A percentile compares a stretch with the other conserved stretches of the same genome.
Conservation (phyloP, 2,329 filamentous ascomycete genomes). For the Calonectria fujianensis region DNA sequence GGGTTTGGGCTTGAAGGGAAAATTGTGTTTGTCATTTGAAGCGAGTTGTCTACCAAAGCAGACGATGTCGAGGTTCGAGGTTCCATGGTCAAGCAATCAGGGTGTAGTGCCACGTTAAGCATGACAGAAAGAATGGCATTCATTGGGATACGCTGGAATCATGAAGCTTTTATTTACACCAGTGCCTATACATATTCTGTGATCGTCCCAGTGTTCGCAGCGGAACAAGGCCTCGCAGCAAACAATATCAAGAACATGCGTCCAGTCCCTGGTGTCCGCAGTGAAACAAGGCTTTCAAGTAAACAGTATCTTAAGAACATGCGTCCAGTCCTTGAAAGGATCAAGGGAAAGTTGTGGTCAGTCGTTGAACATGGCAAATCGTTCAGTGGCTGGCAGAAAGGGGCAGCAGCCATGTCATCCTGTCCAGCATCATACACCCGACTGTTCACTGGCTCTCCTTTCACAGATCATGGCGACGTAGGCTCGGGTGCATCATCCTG, state of each 20-base stretch:
- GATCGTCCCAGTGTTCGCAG: neutral
- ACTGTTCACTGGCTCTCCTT: neutral
- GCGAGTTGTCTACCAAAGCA: neutral
- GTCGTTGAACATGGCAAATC: neutral
- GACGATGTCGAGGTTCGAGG: neutral
- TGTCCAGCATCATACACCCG: neutral
- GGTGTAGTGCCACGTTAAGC: neutral
- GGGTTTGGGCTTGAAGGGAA: constrained; percentile 4
- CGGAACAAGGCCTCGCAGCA: neutral
- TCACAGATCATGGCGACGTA: constrained; percentile 51
- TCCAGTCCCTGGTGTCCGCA: neutral
- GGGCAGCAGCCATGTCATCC: neutral
- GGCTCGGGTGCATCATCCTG: constrained; percentile 60
- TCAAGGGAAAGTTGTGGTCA: neutral
- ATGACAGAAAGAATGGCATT: neutral
- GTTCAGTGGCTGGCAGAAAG: neutral
- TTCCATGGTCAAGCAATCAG: neutral
- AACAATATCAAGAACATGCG: neutral
- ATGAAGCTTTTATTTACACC: constrained; percentile 4
- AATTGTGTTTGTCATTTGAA: neutral
- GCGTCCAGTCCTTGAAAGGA: neutral
- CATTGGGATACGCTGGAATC: too few species aligned
- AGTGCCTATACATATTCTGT: neutral
- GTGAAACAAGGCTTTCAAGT: neutral
- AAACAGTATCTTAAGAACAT: neutral